Evolutionary conservation across 768 basidiomycete species (phyloP), one percentile per base, ranked within the genome.

Genomic region (Cyclocybe aegerita): DNA sequence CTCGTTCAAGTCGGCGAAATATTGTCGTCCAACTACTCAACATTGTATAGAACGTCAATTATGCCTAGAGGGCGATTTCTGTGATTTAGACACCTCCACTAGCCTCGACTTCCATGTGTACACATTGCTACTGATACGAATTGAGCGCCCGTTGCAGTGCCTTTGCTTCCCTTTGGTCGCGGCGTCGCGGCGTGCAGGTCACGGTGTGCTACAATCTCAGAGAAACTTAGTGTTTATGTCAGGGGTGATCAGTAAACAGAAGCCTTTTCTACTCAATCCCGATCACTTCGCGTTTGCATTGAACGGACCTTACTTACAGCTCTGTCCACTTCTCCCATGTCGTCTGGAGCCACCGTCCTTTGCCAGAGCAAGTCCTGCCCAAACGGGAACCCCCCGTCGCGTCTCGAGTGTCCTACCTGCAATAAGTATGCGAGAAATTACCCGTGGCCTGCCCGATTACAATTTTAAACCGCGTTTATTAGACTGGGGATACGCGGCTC

Each of bases 381-480:
- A 14, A 90, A 91, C 52, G 91, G 89, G 35, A 88, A 92, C 58
- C 93, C 93, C 2, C 83, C 87, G 4, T 93, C 93, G 17, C 77
- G 81, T 17, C 76, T 98, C 9, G 94, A 97, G 70, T 98, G 95
- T 60, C 95, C 95, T 0, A 91, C 91, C 5, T 98, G 95, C 71
- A 86, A 80, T 70, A 95, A 95, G 94, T 95, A 58, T 77, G 76
- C 56, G 35, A 56, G 48, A 40, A 40, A 41, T 38, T 8, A 23
- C 23, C 37, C 31, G 29, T 46, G 41, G 15, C 9, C 17, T 46
- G 37, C 45, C 23, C 16, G 10, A 42, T 48, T 38, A 10, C 32
- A 45, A 40, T 39, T 39, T 49, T 50, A 41, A 52, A 41, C 30
- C 36, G 38, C 56, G 43, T 54, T 48, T 52, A 53, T 34, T 57